These are phyloP conservation scores for Pythium aphanidermatum DNA, from an alignment of 352 stramenopile genomes.

Conservation along the genomic window DNA sequence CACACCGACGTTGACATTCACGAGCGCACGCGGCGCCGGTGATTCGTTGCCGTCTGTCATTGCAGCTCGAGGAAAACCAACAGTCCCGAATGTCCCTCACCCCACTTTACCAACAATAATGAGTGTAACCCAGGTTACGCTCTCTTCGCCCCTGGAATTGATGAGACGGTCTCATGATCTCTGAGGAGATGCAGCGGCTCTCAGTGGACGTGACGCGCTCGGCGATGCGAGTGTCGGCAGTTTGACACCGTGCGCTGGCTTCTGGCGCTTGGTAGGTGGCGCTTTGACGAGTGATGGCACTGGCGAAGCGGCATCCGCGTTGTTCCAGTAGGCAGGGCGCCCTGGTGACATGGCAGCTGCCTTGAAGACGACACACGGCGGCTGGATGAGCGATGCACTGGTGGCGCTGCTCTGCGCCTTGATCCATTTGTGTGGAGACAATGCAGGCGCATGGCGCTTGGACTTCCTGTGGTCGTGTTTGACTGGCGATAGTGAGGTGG, in stretches of 20 bases:
- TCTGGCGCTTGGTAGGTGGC: conserved; percentile 5
- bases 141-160: too few species aligned
- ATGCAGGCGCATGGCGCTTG: conserved; percentile 11
- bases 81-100: too few species aligned
- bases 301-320: not conserved
- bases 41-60: too few species aligned
- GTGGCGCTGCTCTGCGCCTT: conserved; percentile 8
- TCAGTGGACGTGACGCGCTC: too few species aligned
- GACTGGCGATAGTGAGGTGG: conserved; percentile 4
- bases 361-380: conserved; percentile 16
- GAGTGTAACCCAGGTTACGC: too few species aligned
- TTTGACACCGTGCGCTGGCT: conserved; percentile 28
- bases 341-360: too few species aligned
- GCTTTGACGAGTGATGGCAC: not conserved
- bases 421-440: conserved; percentile 55
- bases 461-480: conserved; percentile 5
- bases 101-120: too few species aligned
- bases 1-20: conserved; percentile 98
- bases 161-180: too few species aligned
- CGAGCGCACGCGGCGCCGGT: not conserved
- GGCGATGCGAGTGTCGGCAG: too few species aligned
- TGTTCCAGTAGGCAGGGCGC: too few species aligned
- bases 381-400: conserved; percentile 4
- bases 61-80: not conserved
- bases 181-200: too few species aligned